These are phyloP conservation scores for Phytopythium ostracodes DNA, from an alignment of 352 stramenopile species.

Conservation along the genomic window DNA sequence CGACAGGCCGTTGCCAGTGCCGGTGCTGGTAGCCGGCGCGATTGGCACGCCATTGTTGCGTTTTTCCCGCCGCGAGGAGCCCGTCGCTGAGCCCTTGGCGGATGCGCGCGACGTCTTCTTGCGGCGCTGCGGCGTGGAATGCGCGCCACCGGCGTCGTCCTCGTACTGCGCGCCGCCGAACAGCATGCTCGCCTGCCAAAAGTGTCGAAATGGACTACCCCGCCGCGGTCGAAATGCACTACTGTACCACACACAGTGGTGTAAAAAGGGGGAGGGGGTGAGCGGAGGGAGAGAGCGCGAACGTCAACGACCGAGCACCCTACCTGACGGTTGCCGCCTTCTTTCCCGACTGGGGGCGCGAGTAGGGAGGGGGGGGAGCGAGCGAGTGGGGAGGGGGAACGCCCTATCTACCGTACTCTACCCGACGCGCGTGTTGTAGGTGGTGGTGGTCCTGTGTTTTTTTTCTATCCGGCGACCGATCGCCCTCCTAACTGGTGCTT, in stretches of 20 bases:
- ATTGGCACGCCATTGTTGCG: neutral
- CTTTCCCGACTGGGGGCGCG: neutral
- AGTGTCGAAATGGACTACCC: neutral
- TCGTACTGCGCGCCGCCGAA: slow-evolving; percentile 38
- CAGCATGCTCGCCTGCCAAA: too few relatives aligned
- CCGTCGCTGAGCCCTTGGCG: neutral
- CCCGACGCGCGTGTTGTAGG: too few relatives aligned
- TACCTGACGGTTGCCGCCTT: neutral
- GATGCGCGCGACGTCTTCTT: slow-evolving; percentile 8
- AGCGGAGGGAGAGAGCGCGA: neutral
- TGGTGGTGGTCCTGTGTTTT: too few relatives aligned
- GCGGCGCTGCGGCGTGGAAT: slow-evolving; percentile 18
- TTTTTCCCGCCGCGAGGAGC: neutral
- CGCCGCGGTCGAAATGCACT: neutral
- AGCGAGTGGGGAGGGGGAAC: too few relatives aligned
- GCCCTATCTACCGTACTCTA: neutral
- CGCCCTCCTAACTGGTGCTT: neutral
- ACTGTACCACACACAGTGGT: too few relatives aligned
- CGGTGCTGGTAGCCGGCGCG: too few relatives aligned
- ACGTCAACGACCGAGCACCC: neutral
- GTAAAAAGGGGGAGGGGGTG: too few relatives aligned
- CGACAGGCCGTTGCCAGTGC: slow-evolving; percentile 16
- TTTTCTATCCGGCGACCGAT: neutral
- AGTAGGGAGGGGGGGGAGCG: neutral
- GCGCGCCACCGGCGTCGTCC: slow-evolving; percentile 25